Evolutionary conservation across 192 early-diverging fungal genomes (phyloP), one percentile per base, ranked within the genome.

Genomic region (Podila minutissima): DNA sequence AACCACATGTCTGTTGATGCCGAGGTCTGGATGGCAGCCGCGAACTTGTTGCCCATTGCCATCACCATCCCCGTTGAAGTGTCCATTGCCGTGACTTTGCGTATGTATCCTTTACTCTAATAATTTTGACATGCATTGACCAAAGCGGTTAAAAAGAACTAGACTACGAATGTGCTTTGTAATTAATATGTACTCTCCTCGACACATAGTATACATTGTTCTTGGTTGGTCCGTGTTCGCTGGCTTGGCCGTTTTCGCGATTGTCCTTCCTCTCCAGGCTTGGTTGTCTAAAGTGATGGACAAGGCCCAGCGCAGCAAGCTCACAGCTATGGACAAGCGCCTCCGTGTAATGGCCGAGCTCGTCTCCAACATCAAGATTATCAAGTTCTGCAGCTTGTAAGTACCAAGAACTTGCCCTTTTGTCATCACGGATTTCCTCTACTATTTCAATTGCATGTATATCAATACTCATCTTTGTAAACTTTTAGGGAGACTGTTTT

Each of bases 1-100:
- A 92, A 88, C 71, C 81, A 92, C 75, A 91, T 94, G 82, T 88
- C 89, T 5, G 86, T 88, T 4, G 94, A 95, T 66, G 82, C 92
- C 19, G 87, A 88, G 38, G 86, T 86, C 51, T 79, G 94, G 31
- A 82, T 86, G 20, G 86, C 88, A 35, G 57, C 77, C 1, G 9
- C 20, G 8, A 69, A 69, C n/a, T 5, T 69, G 3, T 32, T 81
- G 5, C 77, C 70, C 1, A 28, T 73, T 28, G 68, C 86, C 19
- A 38, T 88, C 0, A 82, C 88, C 28, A 89, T 92, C 66, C 65
- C 89, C 13, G 73, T 81, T 5, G 77, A 81, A 33, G 19, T 81
- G 1, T 24, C 22, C 29, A 49, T 72, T 19, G 51, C 91, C 12
- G 64, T 89, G 1, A 82, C 76, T 65, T 84, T 91, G 65, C 83